Evolutionary conservation across 345 rosid species (phyloP).

Genomic region (Salix dunnii): DNA sequence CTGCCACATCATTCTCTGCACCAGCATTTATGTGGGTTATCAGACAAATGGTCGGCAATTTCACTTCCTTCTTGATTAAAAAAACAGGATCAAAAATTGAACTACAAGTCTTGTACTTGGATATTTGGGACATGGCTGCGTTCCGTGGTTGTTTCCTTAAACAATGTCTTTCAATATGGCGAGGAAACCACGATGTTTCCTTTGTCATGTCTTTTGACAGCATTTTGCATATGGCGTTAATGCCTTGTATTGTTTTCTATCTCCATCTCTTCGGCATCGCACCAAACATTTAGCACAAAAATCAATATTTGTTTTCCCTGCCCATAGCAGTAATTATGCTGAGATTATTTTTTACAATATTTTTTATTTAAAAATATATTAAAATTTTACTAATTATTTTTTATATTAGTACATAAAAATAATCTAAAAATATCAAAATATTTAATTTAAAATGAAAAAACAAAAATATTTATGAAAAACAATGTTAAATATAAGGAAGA

Average conservation of each 20-base stretch:
- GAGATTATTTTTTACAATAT: no score
- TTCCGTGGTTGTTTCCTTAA: slow-evolving; percentile 7
- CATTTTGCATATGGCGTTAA: background rate
- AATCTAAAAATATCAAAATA: no score
- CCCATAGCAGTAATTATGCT: no score
- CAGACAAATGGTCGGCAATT: slow-evolving; percentile 43
- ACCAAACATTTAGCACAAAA: background rate
- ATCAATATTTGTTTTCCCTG: background rate
- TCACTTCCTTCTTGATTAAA: background rate
- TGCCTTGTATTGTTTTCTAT: background rate
- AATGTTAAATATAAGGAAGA: rapidly evolving
- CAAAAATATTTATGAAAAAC: no score
- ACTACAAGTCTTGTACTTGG: background rate
- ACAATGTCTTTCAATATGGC: background rate
- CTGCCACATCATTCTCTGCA: slow-evolving; percentile 31
- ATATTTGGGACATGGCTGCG: background rate
- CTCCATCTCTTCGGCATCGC: background rate
- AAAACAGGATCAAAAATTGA: background rate
- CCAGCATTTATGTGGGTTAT: slow-evolving; percentile 24
- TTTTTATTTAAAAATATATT: no score
- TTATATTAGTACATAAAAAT: no score
- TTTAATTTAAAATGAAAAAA: no score
- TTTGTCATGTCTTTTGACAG: slow-evolving; percentile 18
- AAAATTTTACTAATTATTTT: no score
- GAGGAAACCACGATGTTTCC: slow-evolving; percentile 9